Percentiles rank a stretch among this genome's conserved stretches.
These are phyloP conservation scores for Paspalum vaginatum DNA, from an alignment of 176 grass and related monocot genomes.

Conservation along the genomic window DNA sequence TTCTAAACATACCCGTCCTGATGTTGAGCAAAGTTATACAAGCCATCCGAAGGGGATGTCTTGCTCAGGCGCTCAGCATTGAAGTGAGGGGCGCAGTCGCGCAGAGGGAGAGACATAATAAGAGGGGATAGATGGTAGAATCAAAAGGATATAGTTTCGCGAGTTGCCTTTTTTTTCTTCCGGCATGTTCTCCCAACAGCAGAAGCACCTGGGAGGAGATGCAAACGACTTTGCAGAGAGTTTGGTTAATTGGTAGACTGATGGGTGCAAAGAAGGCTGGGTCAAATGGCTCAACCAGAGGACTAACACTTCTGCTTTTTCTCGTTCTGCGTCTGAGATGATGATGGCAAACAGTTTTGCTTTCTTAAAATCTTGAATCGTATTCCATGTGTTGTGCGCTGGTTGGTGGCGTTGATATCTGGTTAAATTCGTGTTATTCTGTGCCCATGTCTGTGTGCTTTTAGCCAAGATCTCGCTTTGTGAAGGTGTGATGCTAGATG, in stretches of 20 bases:
- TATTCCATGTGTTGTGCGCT: slow-evolving; percentile 3
- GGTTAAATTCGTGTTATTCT: not conserved
- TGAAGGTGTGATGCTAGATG: not conserved
- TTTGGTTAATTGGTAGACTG: slow-evolving; percentile 49
- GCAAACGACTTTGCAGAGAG: slow-evolving; percentile 42
- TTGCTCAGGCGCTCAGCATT: slow-evolving; percentile 16
- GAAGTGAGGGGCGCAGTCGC: slow-evolving; percentile 31
- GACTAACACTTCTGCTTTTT: slow-evolving; percentile 22
- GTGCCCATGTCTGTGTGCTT: not conserved
- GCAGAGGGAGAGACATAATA: slow-evolving; percentile 35
- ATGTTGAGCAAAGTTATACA: slow-evolving; percentile 38
- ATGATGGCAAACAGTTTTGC: slow-evolving; percentile 50
- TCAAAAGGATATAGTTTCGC: slow-evolving; percentile 32
- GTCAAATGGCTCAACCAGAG: slow-evolving; percentile 47
- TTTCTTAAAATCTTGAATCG: slow-evolving; percentile 1
- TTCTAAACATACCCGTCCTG: slow-evolving; percentile 43
- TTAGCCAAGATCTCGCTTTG: not conserved
- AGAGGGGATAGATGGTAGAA: slow-evolving; percentile 53
- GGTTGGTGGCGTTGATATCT: not conserved
- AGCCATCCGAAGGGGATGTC: slow-evolving; percentile 34
- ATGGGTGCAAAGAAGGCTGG: slow-evolving; percentile 40
- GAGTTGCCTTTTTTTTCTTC: slow-evolving; percentile 32
- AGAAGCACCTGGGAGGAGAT: slow-evolving; percentile 12
- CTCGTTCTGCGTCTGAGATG: slow-evolving; percentile 42
- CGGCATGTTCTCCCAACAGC: slow-evolving; percentile 26